Conservation (phyloP, 2,329 filamentous ascomycete species). For the Stachybotrys elegans region DNA sequence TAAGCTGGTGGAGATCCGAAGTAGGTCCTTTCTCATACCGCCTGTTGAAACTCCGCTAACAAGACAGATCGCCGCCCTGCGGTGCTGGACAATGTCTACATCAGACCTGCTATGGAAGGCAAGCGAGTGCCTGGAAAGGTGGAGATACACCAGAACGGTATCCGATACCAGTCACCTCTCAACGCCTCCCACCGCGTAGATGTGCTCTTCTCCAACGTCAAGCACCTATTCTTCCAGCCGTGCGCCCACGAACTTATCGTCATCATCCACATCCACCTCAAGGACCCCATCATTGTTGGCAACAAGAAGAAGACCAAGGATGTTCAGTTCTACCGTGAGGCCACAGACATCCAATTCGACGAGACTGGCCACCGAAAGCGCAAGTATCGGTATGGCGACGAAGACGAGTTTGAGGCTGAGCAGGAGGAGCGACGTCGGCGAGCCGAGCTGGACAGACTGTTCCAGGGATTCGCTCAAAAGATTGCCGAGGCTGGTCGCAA, state of each 20-base stretch:
- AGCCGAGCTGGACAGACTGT: conserved; percentile 89
- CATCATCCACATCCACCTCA: conserved; percentile 95
- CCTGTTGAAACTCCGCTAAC: conserved; percentile 25
- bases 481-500: conserved; percentile 92
- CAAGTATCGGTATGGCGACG: conserved; percentile 95
- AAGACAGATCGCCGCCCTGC: conserved; percentile 79
- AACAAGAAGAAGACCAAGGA: conserved; percentile 99
- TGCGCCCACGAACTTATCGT: conserved; percentile 95
- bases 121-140: conserved; percentile 95
- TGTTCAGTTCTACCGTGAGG: conserved; percentile 96
- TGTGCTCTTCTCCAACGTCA: conserved; percentile 95
- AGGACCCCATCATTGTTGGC: conserved; percentile 95
- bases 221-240: conserved; percentile 97
- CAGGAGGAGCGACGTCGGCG: conserved; percentile 91
- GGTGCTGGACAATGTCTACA: conserved; percentile 89
- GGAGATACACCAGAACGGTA: conserved; percentile 98
- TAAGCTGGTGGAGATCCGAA: conserved; percentile 91
- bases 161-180: conserved; percentile 82
- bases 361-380: conserved; percentile 97
- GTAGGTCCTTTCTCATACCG: conserved; percentile 42
- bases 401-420: conserved; percentile 97
- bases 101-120: conserved; percentile 90
- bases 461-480: conserved; percentile 95
- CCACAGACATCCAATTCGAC: conserved; percentile 97
- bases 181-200: conserved; percentile 81